These are phyloP conservation scores for Biscogniauxia mediterranea DNA, from an alignment of 2,329 filamentous ascomycete species.

Conservation along the genomic window DNA sequence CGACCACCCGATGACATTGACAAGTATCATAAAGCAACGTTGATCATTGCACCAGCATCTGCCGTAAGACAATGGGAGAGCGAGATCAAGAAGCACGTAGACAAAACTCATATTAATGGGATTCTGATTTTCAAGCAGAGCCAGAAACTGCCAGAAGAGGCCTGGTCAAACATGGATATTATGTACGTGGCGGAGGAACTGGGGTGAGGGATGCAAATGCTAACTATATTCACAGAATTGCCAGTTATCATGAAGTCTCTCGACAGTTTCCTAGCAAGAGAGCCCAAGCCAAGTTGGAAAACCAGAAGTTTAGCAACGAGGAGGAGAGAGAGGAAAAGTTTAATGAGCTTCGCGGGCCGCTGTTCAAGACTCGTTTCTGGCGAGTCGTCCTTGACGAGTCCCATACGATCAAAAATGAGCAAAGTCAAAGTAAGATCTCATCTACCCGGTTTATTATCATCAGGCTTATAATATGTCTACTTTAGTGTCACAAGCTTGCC, in stretches of 20 bases:
- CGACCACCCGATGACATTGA: neutral
- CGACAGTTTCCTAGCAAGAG: constrained; percentile 4
- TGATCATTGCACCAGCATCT: constrained; percentile 11
- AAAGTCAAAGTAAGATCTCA: constrained; percentile 5
- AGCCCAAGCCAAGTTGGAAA: neutral
- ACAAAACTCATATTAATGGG: neutral
- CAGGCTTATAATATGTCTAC: neutral
- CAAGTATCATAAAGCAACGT: neutral
- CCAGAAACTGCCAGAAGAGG: neutral
- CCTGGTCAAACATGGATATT: neutral
- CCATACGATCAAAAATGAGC: constrained; percentile 12
- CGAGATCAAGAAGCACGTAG: constrained; percentile 6
- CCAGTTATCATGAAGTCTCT: constrained; percentile 8
- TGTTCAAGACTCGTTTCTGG: constrained; percentile 10
- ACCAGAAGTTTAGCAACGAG: neutral
- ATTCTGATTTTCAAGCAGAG: constrained; percentile 7
- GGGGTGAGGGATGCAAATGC: neutral
- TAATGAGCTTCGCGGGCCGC: constrained; percentile 1
- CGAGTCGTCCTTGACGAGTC: constrained; percentile 16
- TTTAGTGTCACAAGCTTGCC: constrained; percentile 12
- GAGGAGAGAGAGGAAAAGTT: neutral
- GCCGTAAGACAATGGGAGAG: constrained; percentile 12
- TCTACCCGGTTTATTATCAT: neutral
- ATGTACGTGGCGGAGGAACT: constrained; percentile 3
- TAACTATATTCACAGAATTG: constrained; percentile 7